Evolutionary conservation across 2,329 filamentous ascomycete genomes (phyloP), one percentile per base, ranked within the genome.

Genomic region (Plenodomus tracheiphilus): DNA sequence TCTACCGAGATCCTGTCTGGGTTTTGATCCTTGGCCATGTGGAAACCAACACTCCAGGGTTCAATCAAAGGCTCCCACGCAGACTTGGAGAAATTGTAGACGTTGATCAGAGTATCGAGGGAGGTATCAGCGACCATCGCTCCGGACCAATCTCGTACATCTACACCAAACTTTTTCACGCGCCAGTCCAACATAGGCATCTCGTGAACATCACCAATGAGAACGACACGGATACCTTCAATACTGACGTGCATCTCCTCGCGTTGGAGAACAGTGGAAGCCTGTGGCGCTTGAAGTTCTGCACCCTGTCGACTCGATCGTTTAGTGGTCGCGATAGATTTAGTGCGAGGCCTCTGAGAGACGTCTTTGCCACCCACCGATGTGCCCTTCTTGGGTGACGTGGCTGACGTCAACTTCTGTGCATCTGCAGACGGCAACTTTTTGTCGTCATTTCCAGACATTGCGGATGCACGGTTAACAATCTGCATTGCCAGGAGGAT

Each of bases 51-150:
- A 58, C 93, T 86, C 94, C 94, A 99, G 7, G 95, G 95, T 70
- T 99, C 94, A 20, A 99, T 85, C 28, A 99, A 76, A 2, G 94
- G 94, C 71, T 99, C 94, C 94, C 94, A 99, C 3, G 91, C 91
- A 0, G 94, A 99, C 71, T 99, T 99, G 13, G 94, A 94, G 74
- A 99, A 99, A 73, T 99, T 99, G 79, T 96, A 99, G 20, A 99
- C 87, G 64, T 97, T 99, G 62, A 95, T 84, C 72, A 96, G 96
- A 56, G 93, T 91, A 54, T 97, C 91, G 40, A 99, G 86, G n/a
- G 85, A 88, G 0, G 91, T 89, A 66, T 97, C 91, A 0, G 90
- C 93, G 64, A 86, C 91, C 71, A 99, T 80, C 18, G 86, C 87
- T 4, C 86, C 87, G 1, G 93, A 93, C 94, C 94, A 99, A 68